phyloP scores from a whole-genome alignment of 1,284 basidiomycete genomes.

The Termitomyces sp. region DNA sequence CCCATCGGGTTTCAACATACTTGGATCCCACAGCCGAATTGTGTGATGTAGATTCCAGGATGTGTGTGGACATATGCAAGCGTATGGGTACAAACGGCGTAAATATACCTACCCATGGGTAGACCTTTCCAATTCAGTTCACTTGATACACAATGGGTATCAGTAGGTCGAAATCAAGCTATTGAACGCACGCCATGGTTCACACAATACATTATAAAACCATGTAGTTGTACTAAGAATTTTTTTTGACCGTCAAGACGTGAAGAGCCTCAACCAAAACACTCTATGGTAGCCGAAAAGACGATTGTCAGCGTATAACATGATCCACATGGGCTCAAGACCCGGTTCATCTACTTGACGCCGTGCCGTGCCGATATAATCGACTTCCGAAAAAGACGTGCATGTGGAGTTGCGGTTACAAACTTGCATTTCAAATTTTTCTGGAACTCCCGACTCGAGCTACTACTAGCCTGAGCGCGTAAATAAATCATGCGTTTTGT shows the following conservation, averaged over 20 bases:
- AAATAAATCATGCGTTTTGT: neutral
- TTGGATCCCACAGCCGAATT: neutral
- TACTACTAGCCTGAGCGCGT: too few relatives aligned
- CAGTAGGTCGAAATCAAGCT: neutral
- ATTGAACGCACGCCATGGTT: neutral
- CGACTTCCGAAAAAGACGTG: neutral
- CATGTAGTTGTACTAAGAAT: neutral
- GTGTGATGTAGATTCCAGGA: neutral
- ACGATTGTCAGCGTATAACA: neutral
- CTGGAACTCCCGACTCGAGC: neutral
- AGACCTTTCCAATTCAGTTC: neutral
- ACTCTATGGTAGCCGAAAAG: neutral
- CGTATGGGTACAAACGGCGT: neutral
- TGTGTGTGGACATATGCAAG: neutral
- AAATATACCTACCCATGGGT: neutral
- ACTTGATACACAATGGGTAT: too few relatives aligned
- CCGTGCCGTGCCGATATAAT: neutral
- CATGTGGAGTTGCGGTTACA: neutral
- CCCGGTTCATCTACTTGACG: neutral
- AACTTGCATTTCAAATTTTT: neutral
- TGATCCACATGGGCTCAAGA: neutral
- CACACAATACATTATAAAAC: neutral
- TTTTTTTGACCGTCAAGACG: neutral
- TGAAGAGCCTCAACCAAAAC: neutral
- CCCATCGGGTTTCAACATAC: neutral